Percentiles rank a stretch among this genome's conserved stretches.
Conservation (phyloP, 495 filamentous ascomycete genomes). For the Hyaloscypha variabilis region DNA sequence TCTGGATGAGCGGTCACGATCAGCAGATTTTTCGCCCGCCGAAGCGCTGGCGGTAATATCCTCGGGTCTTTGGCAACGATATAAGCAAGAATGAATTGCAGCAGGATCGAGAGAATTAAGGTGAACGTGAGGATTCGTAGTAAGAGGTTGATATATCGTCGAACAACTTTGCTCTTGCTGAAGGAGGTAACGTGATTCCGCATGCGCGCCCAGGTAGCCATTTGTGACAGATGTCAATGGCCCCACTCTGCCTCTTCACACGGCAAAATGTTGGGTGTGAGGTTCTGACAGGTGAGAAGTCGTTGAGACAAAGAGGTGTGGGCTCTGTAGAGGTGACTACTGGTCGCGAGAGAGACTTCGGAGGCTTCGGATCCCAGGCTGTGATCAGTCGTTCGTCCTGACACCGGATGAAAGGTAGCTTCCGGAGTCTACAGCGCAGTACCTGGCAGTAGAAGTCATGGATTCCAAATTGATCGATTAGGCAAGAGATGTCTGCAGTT, state of each 20-base stretch:
- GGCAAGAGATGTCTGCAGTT: neutral
- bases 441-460: neutral
- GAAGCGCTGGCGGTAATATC: slow-evolving; percentile 40
- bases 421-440: neutral
- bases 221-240: neutral
- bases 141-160: slow-evolving; percentile 10
- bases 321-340: neutral
- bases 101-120: slow-evolving; percentile 36
- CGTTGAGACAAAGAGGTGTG: neutral
- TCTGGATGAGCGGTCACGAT: slow-evolving; percentile 47
- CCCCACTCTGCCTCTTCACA: neutral
- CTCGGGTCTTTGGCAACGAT: slow-evolving; percentile 40
- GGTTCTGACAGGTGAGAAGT: neutral
- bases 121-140: slow-evolving; percentile 30
- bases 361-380: neutral
- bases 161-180: neutral
- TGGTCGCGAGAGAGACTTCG: neutral
- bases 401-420: neutral
- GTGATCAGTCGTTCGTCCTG: neutral
- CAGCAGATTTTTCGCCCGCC: slow-evolving; percentile 39
- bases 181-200: neutral
- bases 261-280: neutral
- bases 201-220: neutral
- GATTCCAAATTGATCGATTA: neutral
- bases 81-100: slow-evolving; percentile 44